A percentile compares a stretch with the other conserved stretches of the same genome.
Evolutionary conservation across 306 rosid species (phyloP).

Genomic region (Glycyrrhiza uralensis): DNA sequence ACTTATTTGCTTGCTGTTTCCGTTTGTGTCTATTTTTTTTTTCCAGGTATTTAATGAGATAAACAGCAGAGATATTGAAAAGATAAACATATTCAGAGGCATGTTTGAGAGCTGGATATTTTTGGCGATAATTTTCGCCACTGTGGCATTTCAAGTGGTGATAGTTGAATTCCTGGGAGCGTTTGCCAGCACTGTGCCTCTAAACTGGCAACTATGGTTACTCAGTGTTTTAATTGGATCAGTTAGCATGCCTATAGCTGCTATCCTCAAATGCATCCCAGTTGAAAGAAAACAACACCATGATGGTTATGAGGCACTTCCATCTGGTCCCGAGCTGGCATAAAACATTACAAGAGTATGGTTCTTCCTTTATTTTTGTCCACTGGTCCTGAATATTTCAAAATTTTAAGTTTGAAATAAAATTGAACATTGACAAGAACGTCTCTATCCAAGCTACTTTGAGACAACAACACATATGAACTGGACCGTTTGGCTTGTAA

Average conservation of each 20-base stretch:
- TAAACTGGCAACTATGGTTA: conserved; percentile 84
- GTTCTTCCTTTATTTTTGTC: not conserved
- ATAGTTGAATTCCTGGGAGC: conserved; percentile 82
- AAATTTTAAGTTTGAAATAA: not conserved
- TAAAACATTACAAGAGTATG: conserved; percentile 16
- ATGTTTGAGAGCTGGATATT: conserved; percentile 80
- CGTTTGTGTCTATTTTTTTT: conserved; percentile 20
- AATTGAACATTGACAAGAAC: not conserved
- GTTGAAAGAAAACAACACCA: conserved; percentile 59
- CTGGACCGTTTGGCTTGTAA: conserved; percentile 5
- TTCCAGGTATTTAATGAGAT: conserved; percentile 88
- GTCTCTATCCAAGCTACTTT: conserved; percentile 21
- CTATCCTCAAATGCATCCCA: conserved; percentile 75
- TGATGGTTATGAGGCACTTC: conserved; percentile 73
- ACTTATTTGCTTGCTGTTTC: not conserved
- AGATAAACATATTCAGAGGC: conserved; percentile 79
- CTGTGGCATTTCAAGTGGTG: conserved; percentile 63
- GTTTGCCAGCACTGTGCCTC: conserved; percentile 91
- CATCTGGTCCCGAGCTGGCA: conserved; percentile 59
- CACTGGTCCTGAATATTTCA: not conserved
- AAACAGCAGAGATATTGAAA: conserved; percentile 83
- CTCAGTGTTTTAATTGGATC: conserved; percentile 68
- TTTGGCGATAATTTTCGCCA: conserved; percentile 50
- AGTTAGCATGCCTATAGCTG: conserved; percentile 72
- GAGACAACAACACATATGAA: not conserved